Evolutionary conservation across 2,329 filamentous ascomycete genomes (phyloP), one percentile per base, ranked within the genome.

Genomic region (Penicillium psychrosexuale): DNA sequence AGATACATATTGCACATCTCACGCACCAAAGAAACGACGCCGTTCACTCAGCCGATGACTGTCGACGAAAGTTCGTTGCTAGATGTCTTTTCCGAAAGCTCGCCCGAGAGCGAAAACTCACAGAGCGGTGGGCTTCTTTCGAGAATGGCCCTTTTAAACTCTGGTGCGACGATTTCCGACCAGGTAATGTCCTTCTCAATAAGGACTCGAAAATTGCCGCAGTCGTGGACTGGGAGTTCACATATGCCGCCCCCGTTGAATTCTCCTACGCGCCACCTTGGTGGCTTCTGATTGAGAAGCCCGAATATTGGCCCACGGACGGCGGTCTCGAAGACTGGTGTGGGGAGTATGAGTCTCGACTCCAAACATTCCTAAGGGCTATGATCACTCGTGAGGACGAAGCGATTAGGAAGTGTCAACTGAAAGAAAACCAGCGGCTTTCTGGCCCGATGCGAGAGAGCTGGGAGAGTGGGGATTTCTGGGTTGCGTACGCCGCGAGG

Each of bases 171-270:
- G 63, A 66, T 52, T 40, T 66, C 0, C 47, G 57, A 13, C 61
- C 60, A 2, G 47, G 53, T 3, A 65, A 67, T 48, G 50, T 64
- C 5, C 54, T 66, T 3, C n/a, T 57, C 8, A 36, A 59, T 38
- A 11, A 55, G 12, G 28, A 59, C n/a, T 12, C 56, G 5, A 8
- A 57, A 27, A 59, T 66, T 17, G 49, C 40, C 11, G 61, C 59
- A 2, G 62, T 61, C 2, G 45, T 66, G 2, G 64, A 66, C 33
- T 64, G 61, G 58, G 63, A 67, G 48, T 67, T 66, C 39, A 60
- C 63, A 22, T 65, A 66, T 37, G 56, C 59, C 2, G 64, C 55
- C 6, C 63, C 65, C 1, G 49, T 39, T 5, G 61, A 61, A 28
- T 64, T 66, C 31, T 53, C 62, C 9, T 48, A 59, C 38, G 51